A percentile compares a stretch with the other conserved stretches of the same genome.
phyloP scores from a whole-genome alignment of 1,139 yeast species.

The Pichia sp. region DNA sequence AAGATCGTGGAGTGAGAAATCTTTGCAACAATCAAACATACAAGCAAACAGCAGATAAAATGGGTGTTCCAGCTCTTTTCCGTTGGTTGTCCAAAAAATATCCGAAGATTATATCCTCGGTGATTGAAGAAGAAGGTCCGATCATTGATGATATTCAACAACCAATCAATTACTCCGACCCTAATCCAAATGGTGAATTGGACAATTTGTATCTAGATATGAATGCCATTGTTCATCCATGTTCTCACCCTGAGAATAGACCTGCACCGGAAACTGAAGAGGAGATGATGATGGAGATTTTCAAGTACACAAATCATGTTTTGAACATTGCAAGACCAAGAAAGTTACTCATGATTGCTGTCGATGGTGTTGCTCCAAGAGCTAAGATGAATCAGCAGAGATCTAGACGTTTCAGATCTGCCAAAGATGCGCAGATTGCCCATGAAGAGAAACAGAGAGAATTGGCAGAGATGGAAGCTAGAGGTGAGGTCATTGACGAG shows the following conservation, averaged over 20 bases:
- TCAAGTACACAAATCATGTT: constrained; percentile 84
- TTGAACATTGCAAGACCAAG: constrained; percentile 92
- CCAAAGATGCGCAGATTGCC: constrained; percentile 76
- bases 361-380: constrained; percentile 98
- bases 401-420: constrained; percentile 91
- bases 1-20: too few relatives aligned
- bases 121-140: constrained; percentile 63
- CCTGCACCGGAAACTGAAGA: constrained; percentile 94
- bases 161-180: constrained; percentile 62
- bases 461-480: constrained; percentile 41
- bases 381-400: constrained; percentile 99
- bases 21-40: background rate
- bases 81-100: constrained; percentile 93
- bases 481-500: constrained; percentile 63
- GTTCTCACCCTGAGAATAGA: constrained; percentile 92
- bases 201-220: constrained; percentile 88
- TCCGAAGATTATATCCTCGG: constrained; percentile 91
- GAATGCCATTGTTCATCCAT: constrained; percentile 98
- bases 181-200: constrained; percentile 95
- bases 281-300: constrained; percentile 88
- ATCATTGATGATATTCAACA: constrained; percentile 49
- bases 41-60: constrained; percentile 14
- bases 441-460: constrained; percentile 55
- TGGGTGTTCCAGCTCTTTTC: constrained; percentile 95
- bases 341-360: constrained; percentile 86